Conservation (phyloP, 108 stramenopile genomes). For the Skeletonema costatum region DNA sequence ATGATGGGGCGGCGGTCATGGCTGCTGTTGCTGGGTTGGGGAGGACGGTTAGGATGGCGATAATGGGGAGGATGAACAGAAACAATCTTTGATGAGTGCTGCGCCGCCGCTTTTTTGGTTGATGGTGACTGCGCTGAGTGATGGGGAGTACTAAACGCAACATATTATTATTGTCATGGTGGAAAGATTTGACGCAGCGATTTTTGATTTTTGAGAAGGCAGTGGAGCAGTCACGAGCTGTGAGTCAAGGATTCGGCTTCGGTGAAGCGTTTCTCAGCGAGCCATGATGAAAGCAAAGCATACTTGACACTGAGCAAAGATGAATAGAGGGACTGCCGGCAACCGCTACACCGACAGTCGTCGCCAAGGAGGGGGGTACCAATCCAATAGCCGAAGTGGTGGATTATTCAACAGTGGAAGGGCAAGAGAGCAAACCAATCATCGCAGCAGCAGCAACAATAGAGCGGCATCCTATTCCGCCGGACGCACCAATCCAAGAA, state of each 20-base stretch:
- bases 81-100: no score
- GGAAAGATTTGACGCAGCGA: no score
- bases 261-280: no score
- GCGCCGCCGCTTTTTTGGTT: no score
- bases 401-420: neutral
- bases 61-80: neutral
- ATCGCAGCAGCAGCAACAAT: neutral
- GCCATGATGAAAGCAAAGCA: no score
- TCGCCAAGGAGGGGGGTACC: neutral
- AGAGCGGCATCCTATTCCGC: neutral
- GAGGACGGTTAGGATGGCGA: neutral
- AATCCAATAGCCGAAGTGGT: neutral
- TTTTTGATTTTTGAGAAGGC: no score
- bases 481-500: neutral
- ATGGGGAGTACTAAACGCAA: no score
- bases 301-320: neutral
- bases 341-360: slow-evolving; percentile 3
- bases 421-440: neutral
- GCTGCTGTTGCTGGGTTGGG: neutral
- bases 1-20: neutral
- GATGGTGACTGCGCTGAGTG: no score
- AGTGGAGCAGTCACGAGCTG: no score
- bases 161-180: no score
- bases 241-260: no score
- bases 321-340: neutral